Conservation (phyloP, 2,329 filamentous ascomycete species). For the Tolypocladium cylindrosporum region DNA sequence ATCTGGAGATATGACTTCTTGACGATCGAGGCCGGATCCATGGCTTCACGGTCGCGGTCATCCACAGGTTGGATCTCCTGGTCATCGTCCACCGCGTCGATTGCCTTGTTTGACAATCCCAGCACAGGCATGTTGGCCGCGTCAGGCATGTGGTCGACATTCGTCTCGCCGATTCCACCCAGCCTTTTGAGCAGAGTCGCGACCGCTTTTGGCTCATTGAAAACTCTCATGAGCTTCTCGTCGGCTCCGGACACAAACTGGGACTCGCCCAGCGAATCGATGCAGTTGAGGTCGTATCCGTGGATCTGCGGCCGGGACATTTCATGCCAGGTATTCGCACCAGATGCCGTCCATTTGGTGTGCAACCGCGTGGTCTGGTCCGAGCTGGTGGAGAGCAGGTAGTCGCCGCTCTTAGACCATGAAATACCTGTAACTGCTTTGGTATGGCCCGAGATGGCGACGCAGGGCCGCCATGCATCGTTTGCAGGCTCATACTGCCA, state of each 20-base stretch:
- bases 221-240: slow-evolving; percentile 95
- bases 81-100: slow-evolving; percentile 47
- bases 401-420: slow-evolving; percentile 75
- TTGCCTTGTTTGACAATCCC: slow-evolving; percentile 90
- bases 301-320: slow-evolving; percentile 94
- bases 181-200: slow-evolving; percentile 62
- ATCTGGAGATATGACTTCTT: slow-evolving; percentile 54
- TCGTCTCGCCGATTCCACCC: slow-evolving; percentile 43
- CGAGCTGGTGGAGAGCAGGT: slow-evolving; percentile 77
- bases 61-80: slow-evolving; percentile 32
- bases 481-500: slow-evolving; percentile 57
- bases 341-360: slow-evolving; percentile 58
- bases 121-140: slow-evolving; percentile 92
- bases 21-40: slow-evolving; percentile 44
- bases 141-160: slow-evolving; percentile 54
- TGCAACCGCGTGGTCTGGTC: slow-evolving; percentile 92
- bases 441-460: slow-evolving; percentile 78
- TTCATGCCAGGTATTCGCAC: slow-evolving; percentile 71
- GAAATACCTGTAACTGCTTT: slow-evolving; percentile 70
- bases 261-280: slow-evolving; percentile 61
- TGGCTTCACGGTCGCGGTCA: slow-evolving; percentile 40
- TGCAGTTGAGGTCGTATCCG: slow-evolving; percentile 94
- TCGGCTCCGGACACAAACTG: slow-evolving; percentile 93
- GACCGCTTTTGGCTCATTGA: slow-evolving; percentile 77
- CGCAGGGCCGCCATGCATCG: slow-evolving; percentile 65